Base-by-base conservation (phyloP, 768 basidiomycete species). In the Glaciozyma antarctica region DNA sequence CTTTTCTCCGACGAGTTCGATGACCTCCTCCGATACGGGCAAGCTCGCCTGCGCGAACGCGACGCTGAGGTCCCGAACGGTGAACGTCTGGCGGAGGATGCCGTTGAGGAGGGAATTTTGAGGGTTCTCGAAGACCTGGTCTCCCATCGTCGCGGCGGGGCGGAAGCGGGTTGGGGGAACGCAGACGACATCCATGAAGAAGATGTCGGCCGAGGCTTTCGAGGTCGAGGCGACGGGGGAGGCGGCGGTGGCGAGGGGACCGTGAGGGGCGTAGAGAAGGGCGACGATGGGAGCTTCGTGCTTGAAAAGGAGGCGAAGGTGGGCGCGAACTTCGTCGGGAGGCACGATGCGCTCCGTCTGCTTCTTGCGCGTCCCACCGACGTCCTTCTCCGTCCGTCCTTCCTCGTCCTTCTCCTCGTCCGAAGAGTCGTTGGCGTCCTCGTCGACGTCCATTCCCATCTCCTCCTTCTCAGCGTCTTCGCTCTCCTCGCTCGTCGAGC, bases 101-200 rank as follows among this genome's bases (percentile, higher is more conserved):
- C 82, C 85, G 30, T 88, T 80, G 41, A 99, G 80, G 26, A 94
- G 83, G 72, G 90, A 88, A 75, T 99, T 99, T 71, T 98, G 94
- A 0, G 91, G 85, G 77, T 97, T 92, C 75, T 99, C 95, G 77
- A 98, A 97, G 0, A 95, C 80, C 52, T 85, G 86, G 61, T 93
- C 95, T 60, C 85, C 89, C 86, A 98, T 83, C 74, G 85, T 87
- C 3, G 90, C 83, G 4, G 95, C 88, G 5, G 95, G 95, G 54
- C 95, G 85, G 81, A 98, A 99, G 44, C 94, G 88, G 10, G 90
- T 94, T 21, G 95, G 95, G 21, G 92, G 83, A 24, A 98, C 88
- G 38, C 90, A 85, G 26, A 99, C 76, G 60, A 88, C 90, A 43
- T 93, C 88, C 80, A 97, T 80, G 81, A 99, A 99, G 78, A 98